Base-by-base conservation (phyloP, 345 rosid species). In the Hibiscus trionum region DNA sequence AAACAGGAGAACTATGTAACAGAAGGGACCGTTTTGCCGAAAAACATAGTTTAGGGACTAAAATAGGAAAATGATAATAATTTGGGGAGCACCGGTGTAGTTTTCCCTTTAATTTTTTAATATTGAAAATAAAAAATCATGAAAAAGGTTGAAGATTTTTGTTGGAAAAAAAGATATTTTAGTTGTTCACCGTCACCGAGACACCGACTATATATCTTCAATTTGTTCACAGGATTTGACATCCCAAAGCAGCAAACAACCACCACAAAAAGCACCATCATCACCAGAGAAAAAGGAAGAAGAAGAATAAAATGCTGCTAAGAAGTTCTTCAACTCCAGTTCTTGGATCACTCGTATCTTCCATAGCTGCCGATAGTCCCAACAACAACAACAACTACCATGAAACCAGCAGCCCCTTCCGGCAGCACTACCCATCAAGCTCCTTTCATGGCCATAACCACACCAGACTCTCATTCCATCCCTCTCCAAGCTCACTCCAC, bases 291-390 rank as follows among this genome's bases (percentile, higher is more conserved):
- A 46, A 46, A 11, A 11, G 12, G 3, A 44, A 44, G 49, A 44
- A 44, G 49, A 19, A 6, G 5, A 35, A 21, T 52, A 59, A 72
- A 35, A 88, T 86, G 91, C 16, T 89, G 70, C 83, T 89, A 7
- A 83, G 86, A 68, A 89, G 91, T 82, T 84, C 91, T 15, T 87
- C 91, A 49, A 89, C 91, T 0, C 94, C 94, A 1, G 63, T 89
- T 77, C 87, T 89, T 8, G 86, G 91, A 14, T 87, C 93, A 17
- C 86, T 89, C 44, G 76, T 87, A 14, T 27, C 86, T 1, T 80
- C 86, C 24, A 29, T 78, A 24, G 53, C 84, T 0, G 53, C 83
- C 0, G 93, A 86, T 9, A 80, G 79, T 57, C 84, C 86, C 4
- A 78, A 16, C 65, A 78, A 29, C 66, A 75, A 55, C 63, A 72